These are phyloP conservation scores for Nemania sp. DNA, from an alignment of 2,329 filamentous ascomycete genomes.

Conservation along the genomic window DNA sequence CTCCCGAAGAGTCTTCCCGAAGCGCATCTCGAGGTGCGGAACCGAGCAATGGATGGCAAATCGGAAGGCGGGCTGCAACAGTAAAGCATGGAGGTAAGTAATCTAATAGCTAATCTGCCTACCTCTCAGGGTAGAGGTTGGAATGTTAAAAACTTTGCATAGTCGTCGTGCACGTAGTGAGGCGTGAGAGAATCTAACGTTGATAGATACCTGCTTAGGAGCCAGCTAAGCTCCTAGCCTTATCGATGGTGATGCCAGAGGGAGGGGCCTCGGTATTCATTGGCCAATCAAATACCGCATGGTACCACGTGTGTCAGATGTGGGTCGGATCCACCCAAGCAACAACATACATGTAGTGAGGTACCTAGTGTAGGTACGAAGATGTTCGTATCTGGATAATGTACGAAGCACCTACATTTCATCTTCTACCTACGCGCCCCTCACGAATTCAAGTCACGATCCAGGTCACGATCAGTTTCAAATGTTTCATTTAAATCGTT, in stretches of 20 bases:
- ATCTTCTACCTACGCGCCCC: too few species aligned
- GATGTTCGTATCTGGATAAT: too few species aligned
- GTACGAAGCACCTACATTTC: too few species aligned
- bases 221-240: too few species aligned
- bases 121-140: neutral
- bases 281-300: slow-evolving; percentile 18
- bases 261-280: slow-evolving; percentile 4
- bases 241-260: too few species aligned
- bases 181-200: too few species aligned
- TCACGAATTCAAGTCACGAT: too few species aligned
- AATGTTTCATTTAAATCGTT: too few species aligned
- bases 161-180: neutral
- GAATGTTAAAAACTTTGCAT: neutral
- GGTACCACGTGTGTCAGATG: slow-evolving; percentile 12
- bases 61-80: neutral
- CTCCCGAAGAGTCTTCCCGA: slow-evolving; percentile 83
- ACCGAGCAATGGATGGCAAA: neutral
- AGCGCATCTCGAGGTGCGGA: slow-evolving; percentile 68
- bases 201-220: too few species aligned
- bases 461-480: too few species aligned
- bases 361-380: too few species aligned
- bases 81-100: neutral
- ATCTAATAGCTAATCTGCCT: neutral
- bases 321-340: neutral
- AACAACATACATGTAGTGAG: neutral